These are phyloP conservation scores for Solanum hybrid DNA, from an alignment of 305 asterid genomes.

Conservation along the genomic window DNA sequence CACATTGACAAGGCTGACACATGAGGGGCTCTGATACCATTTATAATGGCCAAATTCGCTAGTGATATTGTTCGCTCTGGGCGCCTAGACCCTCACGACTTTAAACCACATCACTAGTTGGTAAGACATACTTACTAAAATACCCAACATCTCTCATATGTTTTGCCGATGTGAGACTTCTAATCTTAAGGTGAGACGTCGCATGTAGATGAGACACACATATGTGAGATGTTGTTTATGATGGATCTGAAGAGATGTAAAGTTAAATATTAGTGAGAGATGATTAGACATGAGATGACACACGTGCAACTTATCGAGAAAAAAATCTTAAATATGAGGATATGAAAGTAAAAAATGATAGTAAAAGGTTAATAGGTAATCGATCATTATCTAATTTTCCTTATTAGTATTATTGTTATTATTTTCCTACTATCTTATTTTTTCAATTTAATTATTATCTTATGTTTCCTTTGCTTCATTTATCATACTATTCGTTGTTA, in stretches of 20 bases:
- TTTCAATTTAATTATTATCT: not conserved
- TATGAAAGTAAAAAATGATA: not conserved
- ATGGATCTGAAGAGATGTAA: not conserved
- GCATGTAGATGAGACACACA: not conserved
- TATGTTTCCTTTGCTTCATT: not conserved
- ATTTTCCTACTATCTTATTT: not conserved
- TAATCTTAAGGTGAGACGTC: not conserved
- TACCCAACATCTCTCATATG: not conserved
- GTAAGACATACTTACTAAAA: not conserved
- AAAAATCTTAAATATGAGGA: not conserved
- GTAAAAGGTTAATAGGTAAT: not conserved
- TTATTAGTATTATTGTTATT: not conserved
- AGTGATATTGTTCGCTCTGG: not conserved
- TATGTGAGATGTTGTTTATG: not conserved
- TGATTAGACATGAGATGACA: not conserved
- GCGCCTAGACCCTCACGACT: not conserved
- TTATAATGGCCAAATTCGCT: not conserved
- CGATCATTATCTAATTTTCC: not conserved
- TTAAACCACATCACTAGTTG: not conserved
- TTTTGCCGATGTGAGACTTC: too few species aligned
- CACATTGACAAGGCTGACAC: not conserved
- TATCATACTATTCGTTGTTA: not conserved
- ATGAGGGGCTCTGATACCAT: not conserved
- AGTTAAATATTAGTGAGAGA: not conserved
- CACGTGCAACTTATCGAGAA: not conserved